Base-by-base conservation (phyloP, 1,284 basidiomycete genomes). In the Pholiota adiposa region DNA sequence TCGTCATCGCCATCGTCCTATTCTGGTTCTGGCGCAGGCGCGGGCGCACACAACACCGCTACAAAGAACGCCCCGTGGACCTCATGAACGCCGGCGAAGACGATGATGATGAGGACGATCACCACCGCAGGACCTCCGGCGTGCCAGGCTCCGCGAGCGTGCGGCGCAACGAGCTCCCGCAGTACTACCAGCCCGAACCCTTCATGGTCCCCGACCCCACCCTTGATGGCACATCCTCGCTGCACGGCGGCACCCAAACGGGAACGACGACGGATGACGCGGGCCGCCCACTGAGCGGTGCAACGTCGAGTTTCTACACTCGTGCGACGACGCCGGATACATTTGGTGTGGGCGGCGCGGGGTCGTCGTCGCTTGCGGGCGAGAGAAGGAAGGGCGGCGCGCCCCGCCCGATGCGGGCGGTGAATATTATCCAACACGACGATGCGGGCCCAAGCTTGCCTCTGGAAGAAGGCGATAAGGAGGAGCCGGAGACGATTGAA, bases 371-470 rank as follows among this genome's bases (percentile, higher is more conserved):
- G 14, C 31, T 36, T 41, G 65, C 56, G 4, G 55, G 46, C n/a
- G 69, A 69, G 48, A 68, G 72, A 65, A 63, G 82, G 79, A 68
- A 84, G 81, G 75, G 87, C 78, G 72, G 78, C 65, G 49, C 73
- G 3, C 72, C 77, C 34, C 69, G 78, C 58, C 74, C 74, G 63
- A 77, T 92, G 74, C 78, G 90, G 44, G 81, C 89, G 0, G 85
- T 93, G 44, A 93, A 93, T 68, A 83, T 92, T 65, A 83, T 93
- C 54, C 91, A 92, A 73, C 90, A 93, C 65, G 90, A 93, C 62
- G 90, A 93, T 69, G 90, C 87, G 0, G 90, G 90, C 0, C 83
- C 83, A 4, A 78, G 78, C 21, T 51, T 59, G 34, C 73, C 67
- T 31, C 65, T 43, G 60, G 70, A 58, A 57, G 71, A 65, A 44